A percentile compares a stretch with the other conserved stretches of the same genome.
These are phyloP conservation scores for Chiua virens DNA, from an alignment of 768 basidiomycete species.

Conservation along the genomic window DNA sequence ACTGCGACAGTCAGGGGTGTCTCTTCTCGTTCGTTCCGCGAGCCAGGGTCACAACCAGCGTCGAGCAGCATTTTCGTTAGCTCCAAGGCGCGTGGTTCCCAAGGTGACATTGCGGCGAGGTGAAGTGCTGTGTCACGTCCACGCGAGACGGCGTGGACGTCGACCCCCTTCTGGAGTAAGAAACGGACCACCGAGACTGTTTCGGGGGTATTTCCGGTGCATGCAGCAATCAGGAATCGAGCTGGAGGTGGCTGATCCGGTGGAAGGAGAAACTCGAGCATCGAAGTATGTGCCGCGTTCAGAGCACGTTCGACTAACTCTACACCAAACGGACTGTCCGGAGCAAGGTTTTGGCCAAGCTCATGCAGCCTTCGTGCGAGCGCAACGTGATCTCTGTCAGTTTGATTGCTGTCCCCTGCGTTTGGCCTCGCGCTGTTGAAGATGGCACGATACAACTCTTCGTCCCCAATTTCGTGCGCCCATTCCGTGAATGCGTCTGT, in stretches of 20 bases:
- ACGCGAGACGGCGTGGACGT: neutral
- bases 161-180: neutral
- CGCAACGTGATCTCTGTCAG: neutral
- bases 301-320: neutral
- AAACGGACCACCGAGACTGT: neutral
- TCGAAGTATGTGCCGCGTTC: neutral
- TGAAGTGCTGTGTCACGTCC: neutral
- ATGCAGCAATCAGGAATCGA: neutral
- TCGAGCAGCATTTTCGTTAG: neutral
- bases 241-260: neutral
- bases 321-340: neutral
- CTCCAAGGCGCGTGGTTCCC: neutral
- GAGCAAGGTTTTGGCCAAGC: neutral
- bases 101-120: neutral
- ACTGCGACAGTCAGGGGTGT: neutral
- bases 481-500: neutral
- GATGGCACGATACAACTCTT: neutral
- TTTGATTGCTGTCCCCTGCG: neutral
- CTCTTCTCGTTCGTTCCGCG: neutral
- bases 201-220: neutral
- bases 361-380: neutral
- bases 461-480: neutral
- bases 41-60: neutral
- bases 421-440: neutral
- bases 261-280: neutral